Evolutionary conservation across 805 yeast species (phyloP).

Genomic region (Kodamaea sagamina): DNA sequence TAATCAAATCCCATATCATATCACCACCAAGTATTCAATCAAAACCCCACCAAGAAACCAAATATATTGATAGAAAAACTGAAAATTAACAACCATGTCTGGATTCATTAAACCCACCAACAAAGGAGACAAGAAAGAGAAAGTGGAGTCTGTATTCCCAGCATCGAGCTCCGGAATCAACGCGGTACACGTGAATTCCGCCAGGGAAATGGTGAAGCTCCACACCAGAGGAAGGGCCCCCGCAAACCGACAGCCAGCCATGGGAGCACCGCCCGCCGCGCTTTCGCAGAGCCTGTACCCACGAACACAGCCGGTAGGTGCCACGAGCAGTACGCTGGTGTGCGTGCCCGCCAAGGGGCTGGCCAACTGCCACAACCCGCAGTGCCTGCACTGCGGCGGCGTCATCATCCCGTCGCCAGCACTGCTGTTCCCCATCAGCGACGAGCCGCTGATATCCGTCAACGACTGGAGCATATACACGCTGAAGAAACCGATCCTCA

Average conservation of each 20-base stretch:
- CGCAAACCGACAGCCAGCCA: conserved; percentile 2
- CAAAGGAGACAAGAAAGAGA: background rate
- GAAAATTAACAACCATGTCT: conserved; percentile 4
- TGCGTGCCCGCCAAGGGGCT: conserved; percentile 47
- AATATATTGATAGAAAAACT: too few relatives aligned
- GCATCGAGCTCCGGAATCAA: conserved; percentile 40
- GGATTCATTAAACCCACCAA: conserved; percentile 7
- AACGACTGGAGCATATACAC: conserved; percentile 78
- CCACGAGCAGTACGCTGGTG: conserved; percentile 12
- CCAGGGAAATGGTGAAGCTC: conserved; percentile 60
- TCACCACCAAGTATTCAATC: background rate
- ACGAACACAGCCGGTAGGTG: background rate
- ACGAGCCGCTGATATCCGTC: conserved; percentile 68
- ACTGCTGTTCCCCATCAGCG: conserved; percentile 61
- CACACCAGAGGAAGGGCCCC: conserved; percentile 48
- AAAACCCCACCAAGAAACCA: too few relatives aligned
- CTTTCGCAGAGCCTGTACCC: conserved; percentile 5
- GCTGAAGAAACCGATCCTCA: conserved; percentile 73
- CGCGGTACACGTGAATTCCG: conserved; percentile 57
- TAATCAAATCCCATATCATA: too few relatives aligned
- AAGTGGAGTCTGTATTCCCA: background rate
- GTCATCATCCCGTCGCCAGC: conserved; percentile 79
- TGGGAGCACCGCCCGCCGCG: conserved; percentile 8
- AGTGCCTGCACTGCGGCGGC: conserved; percentile 65
- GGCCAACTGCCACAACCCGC: conserved; percentile 42